Conservation (phyloP, 2,329 filamentous ascomycete species). For the Samsoniella hepiali region DNA sequence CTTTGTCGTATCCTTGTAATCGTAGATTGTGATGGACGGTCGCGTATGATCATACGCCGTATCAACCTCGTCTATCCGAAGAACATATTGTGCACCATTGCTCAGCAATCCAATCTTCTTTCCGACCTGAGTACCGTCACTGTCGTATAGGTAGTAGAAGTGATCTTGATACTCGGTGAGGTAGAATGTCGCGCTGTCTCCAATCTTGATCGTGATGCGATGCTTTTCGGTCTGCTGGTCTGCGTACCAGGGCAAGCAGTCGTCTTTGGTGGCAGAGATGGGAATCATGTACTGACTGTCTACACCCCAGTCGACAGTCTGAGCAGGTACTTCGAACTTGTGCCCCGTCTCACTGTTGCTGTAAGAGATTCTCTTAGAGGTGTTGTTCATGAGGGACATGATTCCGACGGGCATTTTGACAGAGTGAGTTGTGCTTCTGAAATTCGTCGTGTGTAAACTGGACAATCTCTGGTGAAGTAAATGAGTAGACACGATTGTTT, state of each 20-base stretch:
- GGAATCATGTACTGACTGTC: not conserved
- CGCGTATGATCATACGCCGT: not conserved
- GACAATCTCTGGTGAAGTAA: not conserved
- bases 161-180: not conserved
- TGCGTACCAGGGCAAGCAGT: not conserved
- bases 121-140: not conserved
- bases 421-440: not conserved
- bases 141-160: not conserved
- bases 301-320: not conserved
- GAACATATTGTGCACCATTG: not conserved
- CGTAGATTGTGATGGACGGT: not conserved
- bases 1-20: not conserved
- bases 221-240: not conserved
- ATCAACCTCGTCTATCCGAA: not conserved
- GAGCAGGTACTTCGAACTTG: not conserved
- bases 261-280: not conserved
- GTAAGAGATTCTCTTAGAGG: not conserved
- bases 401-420: not conserved
- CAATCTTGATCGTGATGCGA: not conserved
- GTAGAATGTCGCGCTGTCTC: not conserved
- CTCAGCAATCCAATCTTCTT: not conserved
- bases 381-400: not conserved
- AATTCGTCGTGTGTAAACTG: not conserved
- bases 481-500: not conserved
- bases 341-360: not conserved